phyloP scores from a whole-genome alignment of 108 stramenopile species.

The Cylindrotheca closterium region DNA sequence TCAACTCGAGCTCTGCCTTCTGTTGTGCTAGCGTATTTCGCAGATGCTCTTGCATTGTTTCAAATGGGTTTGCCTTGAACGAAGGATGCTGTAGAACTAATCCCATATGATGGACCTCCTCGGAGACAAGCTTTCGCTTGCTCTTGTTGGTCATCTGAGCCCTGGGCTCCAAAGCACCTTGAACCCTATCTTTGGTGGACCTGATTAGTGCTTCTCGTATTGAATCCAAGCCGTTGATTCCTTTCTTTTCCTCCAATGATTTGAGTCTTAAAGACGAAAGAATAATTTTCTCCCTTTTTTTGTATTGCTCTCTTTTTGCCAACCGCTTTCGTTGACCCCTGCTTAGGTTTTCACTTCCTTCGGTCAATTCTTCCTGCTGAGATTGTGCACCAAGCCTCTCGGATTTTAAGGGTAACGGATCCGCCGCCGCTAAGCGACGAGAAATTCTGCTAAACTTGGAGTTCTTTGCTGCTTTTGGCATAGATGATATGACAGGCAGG shows the following conservation, averaged over 20 bases:
- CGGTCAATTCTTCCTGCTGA: constrained; percentile 2
- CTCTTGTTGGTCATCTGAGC: constrained; percentile 49
- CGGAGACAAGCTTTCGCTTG: constrained; percentile 47
- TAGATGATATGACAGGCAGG: neutral
- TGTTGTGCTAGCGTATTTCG: constrained; percentile 61
- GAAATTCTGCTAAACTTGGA: constrained; percentile 23
- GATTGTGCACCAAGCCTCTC: neutral
- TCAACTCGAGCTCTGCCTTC: constrained; percentile 36
- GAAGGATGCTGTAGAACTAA: constrained; percentile 77
- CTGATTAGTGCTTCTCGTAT: constrained; percentile 62
- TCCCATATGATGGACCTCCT: constrained; percentile 65
- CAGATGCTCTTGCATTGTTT: constrained; percentile 75
- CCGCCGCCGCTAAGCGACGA: constrained; percentile 16
- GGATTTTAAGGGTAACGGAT: constrained; percentile 11
- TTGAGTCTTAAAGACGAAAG: constrained; percentile 67
- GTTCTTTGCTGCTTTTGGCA: constrained; percentile 34
- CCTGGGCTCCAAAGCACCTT: constrained; percentile 4
- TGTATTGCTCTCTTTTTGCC: constrained; percentile 78
- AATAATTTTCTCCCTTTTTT: constrained; percentile 75
- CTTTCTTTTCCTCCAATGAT: constrained; percentile 66
- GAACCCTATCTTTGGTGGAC: constrained; percentile 16
- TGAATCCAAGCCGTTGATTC: constrained; percentile 80
- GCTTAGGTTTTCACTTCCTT: constrained; percentile 41
- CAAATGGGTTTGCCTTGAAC: constrained; percentile 76
- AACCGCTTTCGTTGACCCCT: constrained; percentile 80